A percentile compares a stretch with the other conserved stretches of the same genome.
Conservation (phyloP, 2,329 filamentous ascomycete genomes). For the Fusarium luffae region DNA sequence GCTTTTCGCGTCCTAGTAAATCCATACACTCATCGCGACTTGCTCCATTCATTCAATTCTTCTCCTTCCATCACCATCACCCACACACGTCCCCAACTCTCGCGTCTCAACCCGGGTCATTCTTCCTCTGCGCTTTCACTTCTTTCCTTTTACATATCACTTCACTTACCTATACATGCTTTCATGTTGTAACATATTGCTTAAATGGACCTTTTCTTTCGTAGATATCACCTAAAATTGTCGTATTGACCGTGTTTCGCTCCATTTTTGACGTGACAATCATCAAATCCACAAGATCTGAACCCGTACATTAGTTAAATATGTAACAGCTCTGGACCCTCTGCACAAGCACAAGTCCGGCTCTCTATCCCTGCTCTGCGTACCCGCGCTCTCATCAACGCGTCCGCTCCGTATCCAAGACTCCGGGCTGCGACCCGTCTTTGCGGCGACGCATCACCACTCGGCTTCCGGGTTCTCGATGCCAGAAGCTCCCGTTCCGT, state of each 20-base stretch:
- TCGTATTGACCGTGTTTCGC: not conserved
- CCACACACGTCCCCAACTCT: not conserved
- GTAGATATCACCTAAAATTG: not conserved
- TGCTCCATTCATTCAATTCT: not conserved
- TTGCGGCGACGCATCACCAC: conserved; percentile 11
- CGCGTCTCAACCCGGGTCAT: conserved; percentile 22
- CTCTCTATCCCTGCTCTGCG: not conserved
- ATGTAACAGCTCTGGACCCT: not conserved
- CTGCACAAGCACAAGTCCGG: not conserved
- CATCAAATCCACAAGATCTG: not conserved
- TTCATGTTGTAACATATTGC: not conserved
- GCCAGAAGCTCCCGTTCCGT: conserved; percentile 20
- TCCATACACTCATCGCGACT: not conserved
- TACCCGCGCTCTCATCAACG: conserved; percentile 16
- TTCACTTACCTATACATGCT: not conserved
- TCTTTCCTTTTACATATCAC: conserved; percentile 39
- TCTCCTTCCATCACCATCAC: conserved; percentile 2
- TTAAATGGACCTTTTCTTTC: not conserved
- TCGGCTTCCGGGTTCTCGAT: conserved; percentile 9
- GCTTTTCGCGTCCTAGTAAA: conserved; percentile 6
- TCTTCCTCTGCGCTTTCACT: conserved; percentile 21
- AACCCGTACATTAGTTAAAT: not conserved
- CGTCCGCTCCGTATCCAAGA: conserved; percentile 19
- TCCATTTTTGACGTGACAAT: not conserved
- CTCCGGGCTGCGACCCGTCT: conserved; percentile 19